These are phyloP conservation scores for Oryza australiensis DNA, from an alignment of 176 grass and related monocot species.

Conservation along the genomic window DNA sequence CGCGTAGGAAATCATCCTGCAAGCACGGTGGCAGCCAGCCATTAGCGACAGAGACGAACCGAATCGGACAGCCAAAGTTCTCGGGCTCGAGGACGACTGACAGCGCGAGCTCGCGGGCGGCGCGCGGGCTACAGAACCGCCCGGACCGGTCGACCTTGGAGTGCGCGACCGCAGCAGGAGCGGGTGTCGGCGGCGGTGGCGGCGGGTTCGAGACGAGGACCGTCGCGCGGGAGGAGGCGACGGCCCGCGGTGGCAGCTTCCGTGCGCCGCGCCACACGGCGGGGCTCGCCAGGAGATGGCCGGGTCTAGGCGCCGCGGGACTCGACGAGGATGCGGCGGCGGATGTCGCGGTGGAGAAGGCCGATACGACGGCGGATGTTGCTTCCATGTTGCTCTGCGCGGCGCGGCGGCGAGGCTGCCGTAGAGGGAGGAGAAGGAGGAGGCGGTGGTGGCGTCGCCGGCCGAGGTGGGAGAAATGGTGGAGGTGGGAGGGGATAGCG, in stretches of 20 bases:
- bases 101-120: constrained; percentile 92
- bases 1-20: constrained; percentile 86
- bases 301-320: not conserved
- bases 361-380: not conserved
- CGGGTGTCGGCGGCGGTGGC: not conserved
- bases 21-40: not conserved
- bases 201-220: constrained; percentile 29
- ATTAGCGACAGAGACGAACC: not conserved
- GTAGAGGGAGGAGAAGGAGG: constrained; percentile 15
- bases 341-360: not conserved
- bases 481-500: constrained; percentile 17
- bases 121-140: constrained; percentile 81
- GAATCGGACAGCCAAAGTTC: not conserved
- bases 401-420: constrained; percentile 18
- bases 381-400: constrained; percentile 37
- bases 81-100: constrained; percentile 39
- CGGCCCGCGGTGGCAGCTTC: constrained; percentile 18
- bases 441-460: not conserved
- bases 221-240: constrained; percentile 39
- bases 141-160: constrained; percentile 72
- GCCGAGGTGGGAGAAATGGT: constrained; percentile 27
- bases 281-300: not conserved
- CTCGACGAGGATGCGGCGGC: not conserved
- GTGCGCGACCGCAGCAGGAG: not conserved
- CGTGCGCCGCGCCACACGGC: not conserved